Conservation (phyloP, 768 basidiomycete genomes). For the Lentinula sp. region DNA sequence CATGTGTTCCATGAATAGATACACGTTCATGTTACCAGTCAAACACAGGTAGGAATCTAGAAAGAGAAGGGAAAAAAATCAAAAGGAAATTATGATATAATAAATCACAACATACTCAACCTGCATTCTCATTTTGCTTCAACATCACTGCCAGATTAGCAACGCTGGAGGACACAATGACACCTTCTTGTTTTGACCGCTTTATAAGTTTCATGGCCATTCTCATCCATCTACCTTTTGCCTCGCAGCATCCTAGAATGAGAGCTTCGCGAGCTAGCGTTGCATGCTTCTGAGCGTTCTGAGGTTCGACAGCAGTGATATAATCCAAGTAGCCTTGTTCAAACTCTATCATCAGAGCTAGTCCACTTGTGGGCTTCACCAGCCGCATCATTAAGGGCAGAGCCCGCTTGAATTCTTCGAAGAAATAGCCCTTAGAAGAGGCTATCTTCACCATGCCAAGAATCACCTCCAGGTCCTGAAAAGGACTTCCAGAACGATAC, state of each 20-base stretch:
- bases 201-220: background rate
- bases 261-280: background rate
- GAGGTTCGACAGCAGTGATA: background rate
- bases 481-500: background rate
- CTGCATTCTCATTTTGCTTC: background rate
- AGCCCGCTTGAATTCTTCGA: background rate
- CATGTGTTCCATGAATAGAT: background rate
- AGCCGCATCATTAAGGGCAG: background rate
- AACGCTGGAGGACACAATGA: background rate
- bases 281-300: background rate
- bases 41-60: too few species aligned
- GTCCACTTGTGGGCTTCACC: background rate
- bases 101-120: background rate
- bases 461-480: background rate
- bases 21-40: background rate
- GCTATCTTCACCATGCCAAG: constrained; percentile 2
- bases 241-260: background rate
- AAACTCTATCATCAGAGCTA: background rate
- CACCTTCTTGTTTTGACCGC: background rate
- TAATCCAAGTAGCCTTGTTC: background rate
- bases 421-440: constrained; percentile 1
- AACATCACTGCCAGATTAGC: background rate
- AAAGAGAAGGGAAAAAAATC: background rate
- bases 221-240: background rate
- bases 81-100: background rate